Evolutionary conservation across 306 rosid species (phyloP).

Genomic region (Ammopiptanthus mongolicus): DNA sequence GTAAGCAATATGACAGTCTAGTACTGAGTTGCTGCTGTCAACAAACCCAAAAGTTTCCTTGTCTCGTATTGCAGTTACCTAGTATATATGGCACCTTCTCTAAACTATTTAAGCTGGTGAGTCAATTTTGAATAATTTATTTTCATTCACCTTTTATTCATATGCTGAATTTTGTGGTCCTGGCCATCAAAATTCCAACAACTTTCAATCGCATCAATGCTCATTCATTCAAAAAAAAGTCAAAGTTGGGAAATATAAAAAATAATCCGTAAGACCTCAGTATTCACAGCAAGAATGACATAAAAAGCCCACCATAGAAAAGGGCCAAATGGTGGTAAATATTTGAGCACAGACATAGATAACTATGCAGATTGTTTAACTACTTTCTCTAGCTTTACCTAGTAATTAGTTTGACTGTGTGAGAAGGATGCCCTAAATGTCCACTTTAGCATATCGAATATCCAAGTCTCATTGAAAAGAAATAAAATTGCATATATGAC

Average conservation of each 20-base stretch:
- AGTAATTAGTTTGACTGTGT: background rate
- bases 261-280: background rate
- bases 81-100: background rate
- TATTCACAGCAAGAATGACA: background rate
- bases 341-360: background rate
- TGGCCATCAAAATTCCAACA: background rate
- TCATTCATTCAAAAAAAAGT: background rate
- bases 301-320: background rate
- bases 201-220: background rate
- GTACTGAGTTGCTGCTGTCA: background rate
- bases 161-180: background rate
- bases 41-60: background rate
- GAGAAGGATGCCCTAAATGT: background rate
- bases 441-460: background rate
- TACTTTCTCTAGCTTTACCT: background rate
- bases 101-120: background rate
- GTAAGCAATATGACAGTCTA: background rate
- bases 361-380: background rate
- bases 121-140: background rate
- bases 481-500: background rate
- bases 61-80: background rate
- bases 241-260: background rate
- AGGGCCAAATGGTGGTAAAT: background rate
- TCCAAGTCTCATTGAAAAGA: background rate
- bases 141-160: background rate